Conservation (phyloP, 2,329 filamentous ascomycete genomes). For the Myrmaecium sp. region DNA sequence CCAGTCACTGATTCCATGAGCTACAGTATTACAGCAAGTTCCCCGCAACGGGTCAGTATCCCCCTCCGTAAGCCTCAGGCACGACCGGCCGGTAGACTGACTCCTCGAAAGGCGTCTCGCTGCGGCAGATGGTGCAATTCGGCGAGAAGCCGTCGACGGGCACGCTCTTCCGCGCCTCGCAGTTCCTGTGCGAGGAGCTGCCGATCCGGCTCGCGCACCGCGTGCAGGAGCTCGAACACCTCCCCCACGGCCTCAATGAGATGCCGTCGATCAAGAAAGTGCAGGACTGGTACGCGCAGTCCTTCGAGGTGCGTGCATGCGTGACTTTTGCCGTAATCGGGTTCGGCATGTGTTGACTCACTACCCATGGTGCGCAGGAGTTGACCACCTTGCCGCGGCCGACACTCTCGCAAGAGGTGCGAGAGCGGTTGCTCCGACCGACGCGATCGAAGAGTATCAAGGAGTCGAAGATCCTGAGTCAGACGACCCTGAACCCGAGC, state of each 20-base stretch:
- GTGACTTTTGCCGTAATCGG: conserved; percentile 4
- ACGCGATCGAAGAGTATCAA: conserved; percentile 40
- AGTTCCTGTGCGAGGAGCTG: conserved; percentile 95
- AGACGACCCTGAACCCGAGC: conserved; percentile 80
- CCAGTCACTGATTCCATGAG: conserved; percentile 13
- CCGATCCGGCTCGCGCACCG: conserved; percentile 93
- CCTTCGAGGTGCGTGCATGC: conserved; percentile 66
- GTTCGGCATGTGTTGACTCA: conserved; percentile 13
- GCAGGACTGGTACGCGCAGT: conserved; percentile 97
- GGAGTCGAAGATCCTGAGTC: conserved; percentile 51
- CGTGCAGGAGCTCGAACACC: conserved; percentile 78
- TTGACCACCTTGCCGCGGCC: conserved; percentile 77
- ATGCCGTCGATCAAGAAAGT: conserved; percentile 95
- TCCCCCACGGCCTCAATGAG: conserved; percentile 90
- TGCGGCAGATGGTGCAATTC: conserved; percentile 98
- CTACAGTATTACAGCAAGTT: conserved; percentile 78
- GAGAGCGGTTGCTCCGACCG: conserved; percentile 60
- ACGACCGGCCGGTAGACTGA: too few species aligned
- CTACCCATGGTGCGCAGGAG: conserved; percentile 43
- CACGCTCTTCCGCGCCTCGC: conserved; percentile 90
- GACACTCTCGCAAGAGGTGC: conserved; percentile 55
- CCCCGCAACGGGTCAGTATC: conserved; percentile 83
- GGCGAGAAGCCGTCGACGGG: conserved; percentile 85
- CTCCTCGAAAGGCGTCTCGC: conserved; percentile 34
- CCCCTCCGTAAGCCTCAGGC: too few species aligned